Evolutionary conservation across 202 grass and related monocot genomes (phyloP).

Genomic region (Carex sylvatica): DNA sequence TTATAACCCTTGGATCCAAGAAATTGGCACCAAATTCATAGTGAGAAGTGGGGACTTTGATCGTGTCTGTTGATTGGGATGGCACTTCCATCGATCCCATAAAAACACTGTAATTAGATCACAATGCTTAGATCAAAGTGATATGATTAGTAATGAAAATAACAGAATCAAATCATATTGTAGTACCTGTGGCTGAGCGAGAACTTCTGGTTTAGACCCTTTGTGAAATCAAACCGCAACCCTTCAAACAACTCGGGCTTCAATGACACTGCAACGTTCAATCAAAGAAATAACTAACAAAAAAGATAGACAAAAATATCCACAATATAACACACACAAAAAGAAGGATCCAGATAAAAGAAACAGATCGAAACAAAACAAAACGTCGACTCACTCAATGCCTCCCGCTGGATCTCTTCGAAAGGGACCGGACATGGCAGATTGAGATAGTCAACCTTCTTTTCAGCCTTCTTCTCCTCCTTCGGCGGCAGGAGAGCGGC

Average conservation of each 20-base stretch:
- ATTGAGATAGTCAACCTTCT: constrained; percentile 96
- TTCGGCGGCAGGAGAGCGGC: constrained; percentile 64
- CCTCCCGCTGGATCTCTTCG: constrained; percentile 99
- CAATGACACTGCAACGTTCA: constrained; percentile 70
- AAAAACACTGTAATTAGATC: constrained; percentile 60
- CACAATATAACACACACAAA: neutral
- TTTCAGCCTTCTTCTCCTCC: constrained; percentile 36
- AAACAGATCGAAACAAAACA: constrained; percentile 16
- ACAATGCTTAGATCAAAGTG: constrained; percentile 17
- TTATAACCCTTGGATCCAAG: constrained; percentile 87
- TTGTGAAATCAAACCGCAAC: constrained; percentile 94
- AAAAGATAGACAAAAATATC: neutral
- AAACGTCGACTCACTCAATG: constrained; percentile 68
- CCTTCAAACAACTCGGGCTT: constrained; percentile 98
- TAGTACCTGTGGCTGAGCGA: constrained; percentile 84
- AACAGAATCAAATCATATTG: neutral
- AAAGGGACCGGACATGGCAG: constrained; percentile 88
- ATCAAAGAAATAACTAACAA: constrained; percentile 23
- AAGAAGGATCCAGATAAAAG: constrained; percentile 22
- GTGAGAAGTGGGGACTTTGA: constrained; percentile 87
- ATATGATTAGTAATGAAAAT: neutral
- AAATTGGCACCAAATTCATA: constrained; percentile 99
- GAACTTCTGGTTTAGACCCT: constrained; percentile 81
- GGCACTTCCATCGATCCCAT: constrained; percentile 95
- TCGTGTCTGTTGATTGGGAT: constrained; percentile 60